Conservation (phyloP, 1,139 yeast species). For the Blastobotrys petasosporus region DNA sequence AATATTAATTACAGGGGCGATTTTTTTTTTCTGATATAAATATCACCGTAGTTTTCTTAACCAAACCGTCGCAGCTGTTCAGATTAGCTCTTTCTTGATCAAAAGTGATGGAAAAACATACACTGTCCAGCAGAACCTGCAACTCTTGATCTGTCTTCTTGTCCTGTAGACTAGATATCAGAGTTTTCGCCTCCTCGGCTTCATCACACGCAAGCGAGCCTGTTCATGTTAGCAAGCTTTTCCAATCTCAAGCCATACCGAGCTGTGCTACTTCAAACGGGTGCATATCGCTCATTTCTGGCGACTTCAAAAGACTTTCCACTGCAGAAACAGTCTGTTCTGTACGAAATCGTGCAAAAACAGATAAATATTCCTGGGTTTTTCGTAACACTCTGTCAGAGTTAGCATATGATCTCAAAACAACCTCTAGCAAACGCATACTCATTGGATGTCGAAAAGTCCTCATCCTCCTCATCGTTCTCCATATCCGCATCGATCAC, state of each 20-base stretch:
- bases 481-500: slow-evolving; percentile 35
- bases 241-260: slow-evolving; percentile 23
- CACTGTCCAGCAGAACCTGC: slow-evolving; percentile 77
- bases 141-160: slow-evolving; percentile 84
- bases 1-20: too few species aligned
- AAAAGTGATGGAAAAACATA: neutral
- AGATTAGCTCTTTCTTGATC: neutral
- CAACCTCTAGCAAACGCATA: slow-evolving; percentile 16
- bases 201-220: slow-evolving; percentile 95
- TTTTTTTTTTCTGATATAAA: too few species aligned
- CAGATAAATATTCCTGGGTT: slow-evolving; percentile 80
- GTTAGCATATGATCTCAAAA: slow-evolving; percentile 1
- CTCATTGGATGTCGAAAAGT: slow-evolving; percentile 38
- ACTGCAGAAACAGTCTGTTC: slow-evolving; percentile 92
- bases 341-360: slow-evolving; percentile 85
- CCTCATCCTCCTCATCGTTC: slow-evolving; percentile 40
- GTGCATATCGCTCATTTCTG: slow-evolving; percentile 64
- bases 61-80: slow-evolving; percentile 29
- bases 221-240: neutral
- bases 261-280: slow-evolving; percentile 95
- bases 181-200: slow-evolving; percentile 93
- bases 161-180: slow-evolving; percentile 76
- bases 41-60: slow-evolving; percentile 11
- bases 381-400: slow-evolving; percentile 65
- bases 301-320: slow-evolving; percentile 72